Evolutionary conservation across 768 basidiomycete species (phyloP).

Genomic region (Termitomyces sp.): DNA sequence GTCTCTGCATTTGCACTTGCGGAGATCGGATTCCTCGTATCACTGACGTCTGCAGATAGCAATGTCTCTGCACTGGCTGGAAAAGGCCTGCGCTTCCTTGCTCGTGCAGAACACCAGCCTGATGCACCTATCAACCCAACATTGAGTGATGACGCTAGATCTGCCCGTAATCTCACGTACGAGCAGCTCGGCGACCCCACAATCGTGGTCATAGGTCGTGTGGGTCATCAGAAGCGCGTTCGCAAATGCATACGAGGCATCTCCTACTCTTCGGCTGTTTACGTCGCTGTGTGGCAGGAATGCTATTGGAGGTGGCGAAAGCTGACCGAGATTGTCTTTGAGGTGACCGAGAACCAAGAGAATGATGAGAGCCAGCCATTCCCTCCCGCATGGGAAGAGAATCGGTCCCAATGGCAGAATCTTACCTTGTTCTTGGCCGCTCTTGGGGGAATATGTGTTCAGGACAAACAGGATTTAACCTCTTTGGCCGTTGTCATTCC

Average conservation of each 20-base stretch:
- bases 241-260: constrained; percentile 68
- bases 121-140: constrained; percentile 50
- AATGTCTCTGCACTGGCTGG: constrained; percentile 68
- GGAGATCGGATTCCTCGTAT: constrained; percentile 73
- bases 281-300: constrained; percentile 82
- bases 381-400: constrained; percentile 45
- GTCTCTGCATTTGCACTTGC: constrained; percentile 63
- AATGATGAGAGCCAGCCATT: constrained; percentile 25
- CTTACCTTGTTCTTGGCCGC: constrained; percentile 75
- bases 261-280: constrained; percentile 60
- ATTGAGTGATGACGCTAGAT: constrained; percentile 58
- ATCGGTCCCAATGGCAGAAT: constrained; percentile 83
- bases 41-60: constrained; percentile 67
- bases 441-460: constrained; percentile 63
- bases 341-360: constrained; percentile 31
- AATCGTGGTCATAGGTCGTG: constrained; percentile 67
- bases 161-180: constrained; percentile 71
- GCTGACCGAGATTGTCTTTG: constrained; percentile 59
- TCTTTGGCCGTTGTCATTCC: constrained; percentile 57
- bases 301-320: constrained; percentile 74
- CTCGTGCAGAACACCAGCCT: constrained; percentile 64
- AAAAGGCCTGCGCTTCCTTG: constrained; percentile 64
- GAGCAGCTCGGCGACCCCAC: constrained; percentile 79
- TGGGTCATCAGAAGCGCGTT: constrained; percentile 78
- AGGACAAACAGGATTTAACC: constrained; percentile 49